phyloP scores from a whole-genome alignment of 805 yeast species.

The Cyberlindnera mississippiensis region DNA sequence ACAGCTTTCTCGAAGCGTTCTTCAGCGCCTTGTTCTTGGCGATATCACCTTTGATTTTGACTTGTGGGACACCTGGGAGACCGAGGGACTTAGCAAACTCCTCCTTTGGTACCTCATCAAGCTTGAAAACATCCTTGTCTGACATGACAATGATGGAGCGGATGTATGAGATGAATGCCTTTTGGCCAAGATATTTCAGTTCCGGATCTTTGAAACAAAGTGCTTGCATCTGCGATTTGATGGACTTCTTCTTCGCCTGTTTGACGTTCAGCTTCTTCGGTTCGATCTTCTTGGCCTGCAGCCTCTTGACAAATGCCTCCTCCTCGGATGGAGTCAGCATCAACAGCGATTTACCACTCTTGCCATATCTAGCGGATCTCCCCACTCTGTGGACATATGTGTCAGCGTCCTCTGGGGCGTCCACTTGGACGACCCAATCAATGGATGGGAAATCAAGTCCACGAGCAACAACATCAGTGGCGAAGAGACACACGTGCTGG shows the following conservation, averaged over 20 bases:
- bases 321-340: constrained; percentile 85
- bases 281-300: constrained; percentile 61
- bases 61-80: constrained; percentile 92
- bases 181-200: constrained; percentile 89
- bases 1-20: constrained; percentile 72
- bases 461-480: constrained; percentile 97
- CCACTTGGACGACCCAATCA: constrained; percentile 86
- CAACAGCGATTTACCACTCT: constrained; percentile 77
- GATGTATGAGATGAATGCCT: constrained; percentile 90
- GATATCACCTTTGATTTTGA: constrained; percentile 57
- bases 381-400: constrained; percentile 94
- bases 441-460: constrained; percentile 96
- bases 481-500: constrained; percentile 70
- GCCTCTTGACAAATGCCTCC: constrained; percentile 62
- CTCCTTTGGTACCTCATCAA: constrained; percentile 74
- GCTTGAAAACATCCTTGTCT: constrained; percentile 80
- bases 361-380: constrained; percentile 91
- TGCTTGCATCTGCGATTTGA: constrained; percentile 81
- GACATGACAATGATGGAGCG: constrained; percentile 81
- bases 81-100: constrained; percentile 86
- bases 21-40: constrained; percentile 64
- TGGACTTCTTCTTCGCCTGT: constrained; percentile 64
- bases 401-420: constrained; percentile 92
- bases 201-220: constrained; percentile 89
- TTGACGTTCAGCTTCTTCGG: constrained; percentile 71